phyloP scores from a whole-genome alignment of 352 stramenopile genomes.

The Globisporangium middletonii region DNA sequence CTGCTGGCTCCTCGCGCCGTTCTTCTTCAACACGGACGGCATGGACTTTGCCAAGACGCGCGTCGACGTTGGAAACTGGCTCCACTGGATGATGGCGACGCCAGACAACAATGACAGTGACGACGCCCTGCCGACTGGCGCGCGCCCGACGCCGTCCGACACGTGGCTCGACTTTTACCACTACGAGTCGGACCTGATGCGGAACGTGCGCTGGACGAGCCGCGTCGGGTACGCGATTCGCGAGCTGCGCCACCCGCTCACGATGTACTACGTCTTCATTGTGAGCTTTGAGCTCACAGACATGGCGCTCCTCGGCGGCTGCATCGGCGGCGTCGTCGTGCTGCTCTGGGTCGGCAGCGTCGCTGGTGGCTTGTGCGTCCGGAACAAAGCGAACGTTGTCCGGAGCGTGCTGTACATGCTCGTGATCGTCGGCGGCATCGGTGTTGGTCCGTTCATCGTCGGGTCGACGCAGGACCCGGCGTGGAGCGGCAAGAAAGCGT shows the following conservation, averaged over 20 bases:
- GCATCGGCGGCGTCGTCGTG: slow-evolving; percentile 50
- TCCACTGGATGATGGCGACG: slow-evolving; percentile 74
- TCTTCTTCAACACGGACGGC: slow-evolving; percentile 86
- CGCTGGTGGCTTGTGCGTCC: slow-evolving; percentile 36
- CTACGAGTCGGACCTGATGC: slow-evolving; percentile 69
- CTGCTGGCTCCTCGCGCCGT: slow-evolving; percentile 77
- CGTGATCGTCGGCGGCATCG: slow-evolving; percentile 52
- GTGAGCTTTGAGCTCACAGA: slow-evolving; percentile 65
- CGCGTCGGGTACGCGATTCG: slow-evolving; percentile 68
- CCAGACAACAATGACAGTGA: slow-evolving; percentile 41
- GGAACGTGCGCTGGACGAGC: slow-evolving; percentile 50
- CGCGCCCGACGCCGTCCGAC: slow-evolving; percentile 27
- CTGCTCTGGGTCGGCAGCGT: slow-evolving; percentile 67
- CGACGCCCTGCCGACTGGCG: slow-evolving; percentile 34
- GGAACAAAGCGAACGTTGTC: slow-evolving; percentile 54
- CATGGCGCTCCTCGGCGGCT: slow-evolving; percentile 50
- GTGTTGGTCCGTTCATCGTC: slow-evolving; percentile 47
- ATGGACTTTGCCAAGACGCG: slow-evolving; percentile 84
- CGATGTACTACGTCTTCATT: slow-evolving; percentile 83
- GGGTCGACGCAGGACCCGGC: slow-evolving; percentile 37
- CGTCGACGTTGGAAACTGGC: slow-evolving; percentile 79
- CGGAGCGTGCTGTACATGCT: slow-evolving; percentile 67
- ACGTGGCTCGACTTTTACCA: slow-evolving; percentile 77
- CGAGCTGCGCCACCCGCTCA: slow-evolving; percentile 68
- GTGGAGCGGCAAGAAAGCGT: slow-evolving; percentile 64